Evolutionary conservation across 2,329 filamentous ascomycete species (phyloP).

Genomic region (Hymenoscyphus salicellus): DNA sequence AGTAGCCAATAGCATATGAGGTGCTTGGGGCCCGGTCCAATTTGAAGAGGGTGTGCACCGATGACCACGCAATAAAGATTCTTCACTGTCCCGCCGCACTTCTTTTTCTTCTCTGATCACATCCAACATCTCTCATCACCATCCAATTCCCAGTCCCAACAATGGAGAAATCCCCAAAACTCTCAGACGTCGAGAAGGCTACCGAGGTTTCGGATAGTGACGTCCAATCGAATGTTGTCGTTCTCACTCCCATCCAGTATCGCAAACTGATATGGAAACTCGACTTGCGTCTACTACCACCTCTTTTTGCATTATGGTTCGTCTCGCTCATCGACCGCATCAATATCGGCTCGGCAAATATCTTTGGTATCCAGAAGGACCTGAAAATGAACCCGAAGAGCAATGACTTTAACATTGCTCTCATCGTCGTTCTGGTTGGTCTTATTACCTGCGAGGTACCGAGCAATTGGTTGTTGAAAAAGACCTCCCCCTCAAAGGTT

Average conservation of each 20-base stretch:
- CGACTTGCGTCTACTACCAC: constrained; percentile 9
- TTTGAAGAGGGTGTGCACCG: background rate
- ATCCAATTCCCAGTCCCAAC: background rate
- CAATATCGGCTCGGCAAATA: constrained; percentile 12
- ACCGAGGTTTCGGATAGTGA: background rate
- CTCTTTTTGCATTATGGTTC: constrained; percentile 12
- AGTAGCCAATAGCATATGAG: background rate
- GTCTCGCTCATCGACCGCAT: constrained; percentile 11
- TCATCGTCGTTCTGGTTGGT: constrained; percentile 8
- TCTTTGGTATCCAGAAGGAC: constrained; percentile 10
- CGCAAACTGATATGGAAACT: constrained; percentile 15
- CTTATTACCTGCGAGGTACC: constrained; percentile 12
- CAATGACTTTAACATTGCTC: constrained; percentile 11
- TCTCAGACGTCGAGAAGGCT: constrained; percentile 9
- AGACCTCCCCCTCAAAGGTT: constrained; percentile 11
- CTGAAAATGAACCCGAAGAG: constrained; percentile 12
- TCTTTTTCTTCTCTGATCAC: background rate
- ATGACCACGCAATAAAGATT: background rate
- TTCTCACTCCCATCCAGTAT: constrained; percentile 6
- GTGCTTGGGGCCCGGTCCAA: background rate
- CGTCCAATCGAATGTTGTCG: background rate
- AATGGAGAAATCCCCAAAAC: constrained; percentile 3
- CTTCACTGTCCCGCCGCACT: background rate
- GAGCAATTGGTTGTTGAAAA: constrained; percentile 11
- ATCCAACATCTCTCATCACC: background rate